These are phyloP conservation scores for Aegilops bicornis DNA, from an alignment of 176 grass and related monocot genomes.

Conservation along the genomic window DNA sequence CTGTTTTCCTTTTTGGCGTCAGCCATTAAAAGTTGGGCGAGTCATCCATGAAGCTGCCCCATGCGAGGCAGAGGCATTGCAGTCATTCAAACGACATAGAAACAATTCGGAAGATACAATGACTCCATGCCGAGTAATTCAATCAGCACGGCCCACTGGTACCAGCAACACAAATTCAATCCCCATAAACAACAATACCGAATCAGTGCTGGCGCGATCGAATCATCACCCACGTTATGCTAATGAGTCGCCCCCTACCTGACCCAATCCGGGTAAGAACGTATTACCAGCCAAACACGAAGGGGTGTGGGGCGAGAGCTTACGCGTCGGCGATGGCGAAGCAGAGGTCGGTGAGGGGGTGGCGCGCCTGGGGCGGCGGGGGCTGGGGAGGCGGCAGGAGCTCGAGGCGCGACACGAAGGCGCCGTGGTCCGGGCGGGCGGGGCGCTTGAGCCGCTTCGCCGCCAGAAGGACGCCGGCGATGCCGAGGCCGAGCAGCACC, in stretches of 20 bases:
- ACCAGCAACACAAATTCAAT: neutral
- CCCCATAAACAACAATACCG: neutral
- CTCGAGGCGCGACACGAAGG: conserved; percentile 74
- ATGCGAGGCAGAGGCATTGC: neutral
- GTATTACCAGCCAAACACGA: neutral
- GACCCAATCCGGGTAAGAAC: conserved; percentile 4
- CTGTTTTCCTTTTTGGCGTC: neutral
- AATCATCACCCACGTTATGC: neutral
- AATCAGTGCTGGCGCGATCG: neutral
- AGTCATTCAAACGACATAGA: neutral
- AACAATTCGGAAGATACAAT: neutral
- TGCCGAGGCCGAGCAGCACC: conserved; percentile 86
- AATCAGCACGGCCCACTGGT: neutral
- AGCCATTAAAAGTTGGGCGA: neutral
- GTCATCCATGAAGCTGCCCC: neutral
- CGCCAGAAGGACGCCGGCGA: conserved; percentile 75
- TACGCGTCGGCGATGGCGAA: conserved; percentile 94
- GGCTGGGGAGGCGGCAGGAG: conserved; percentile 81
- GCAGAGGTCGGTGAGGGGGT: conserved; percentile 80
- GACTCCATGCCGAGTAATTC: neutral
- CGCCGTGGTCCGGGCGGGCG: conserved; percentile 70
- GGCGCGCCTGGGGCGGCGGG: conserved; percentile 84
- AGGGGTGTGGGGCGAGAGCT: neutral
- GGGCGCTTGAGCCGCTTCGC: conserved; percentile 58
- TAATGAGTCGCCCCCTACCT: neutral